Base-by-base conservation (phyloP, 306 rosid genomes). In the Malus sylvestris region DNA sequence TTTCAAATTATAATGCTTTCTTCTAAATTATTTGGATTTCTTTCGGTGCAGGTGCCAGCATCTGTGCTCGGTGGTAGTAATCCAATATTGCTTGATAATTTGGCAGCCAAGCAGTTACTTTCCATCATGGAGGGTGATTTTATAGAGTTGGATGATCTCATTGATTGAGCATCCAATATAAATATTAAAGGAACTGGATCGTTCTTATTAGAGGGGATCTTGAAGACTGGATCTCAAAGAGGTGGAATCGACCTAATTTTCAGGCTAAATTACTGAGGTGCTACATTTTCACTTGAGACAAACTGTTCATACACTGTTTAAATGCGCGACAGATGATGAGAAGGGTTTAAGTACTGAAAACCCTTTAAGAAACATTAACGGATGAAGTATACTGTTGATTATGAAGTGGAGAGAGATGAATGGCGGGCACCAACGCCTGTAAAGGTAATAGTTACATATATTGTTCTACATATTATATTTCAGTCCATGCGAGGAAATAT, bases 61-160 rank as follows among this genome's bases (percentile, higher is more conserved):
- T 67, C 88, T 64, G 77, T 53, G 71, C 83, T 46, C 25, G 72
- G 72, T 53, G 71, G 60, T 29, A 69, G 74, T 51, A 78, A 51
- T 75, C 68, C 86, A 30, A 63, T 63, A 61, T 35, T 79, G 67
- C 32, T 70, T 45, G 82, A 83, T 22, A 81, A 49, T 58, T 44
- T 80, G 57, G 62, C 80, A 35, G 66, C 80, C 57, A 74, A 58
- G 68, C 68, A 75, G 44, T 44, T 82, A 71, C 77, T 29, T 40
- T 76, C 82, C 73, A 74, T 90, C 74, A 27, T 74, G 59, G 88
- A 92, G 72, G 90, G 77, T 27, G 90, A 87, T 85, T 92, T 79
- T 76, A 69, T 92, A 44, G 96, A 88, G 85, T 55, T 89, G 82
- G 82, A 90, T 64, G 97, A 92, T 84, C 89, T 92, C 57, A 27